These are phyloP conservation scores for Carex scoparia DNA, from an alignment of 176 grass and related monocot genomes.

Conservation along the genomic window DNA sequence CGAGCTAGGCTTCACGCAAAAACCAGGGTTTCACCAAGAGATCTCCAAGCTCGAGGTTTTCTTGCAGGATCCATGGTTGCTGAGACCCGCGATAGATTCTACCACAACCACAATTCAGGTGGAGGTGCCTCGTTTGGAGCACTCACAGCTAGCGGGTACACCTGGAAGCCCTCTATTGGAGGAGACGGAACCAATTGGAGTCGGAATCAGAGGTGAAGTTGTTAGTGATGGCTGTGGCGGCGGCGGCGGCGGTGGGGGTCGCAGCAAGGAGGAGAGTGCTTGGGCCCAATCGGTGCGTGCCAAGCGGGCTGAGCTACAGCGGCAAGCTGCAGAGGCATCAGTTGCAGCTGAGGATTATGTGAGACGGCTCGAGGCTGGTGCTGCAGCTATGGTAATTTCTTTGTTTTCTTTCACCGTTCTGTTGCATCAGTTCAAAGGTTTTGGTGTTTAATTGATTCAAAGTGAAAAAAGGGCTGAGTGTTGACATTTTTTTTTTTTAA, in stretches of 20 bases:
- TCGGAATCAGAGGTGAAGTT: not conserved
- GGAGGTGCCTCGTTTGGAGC: constrained; percentile 4
- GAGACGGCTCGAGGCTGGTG: constrained; percentile 34
- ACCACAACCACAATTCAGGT: constrained; percentile 23
- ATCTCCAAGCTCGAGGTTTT: constrained; percentile 37
- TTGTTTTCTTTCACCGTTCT: not conserved
- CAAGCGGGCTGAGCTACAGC: constrained; percentile 30
- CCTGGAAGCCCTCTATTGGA: constrained; percentile 8
- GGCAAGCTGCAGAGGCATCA: constrained; percentile 37
- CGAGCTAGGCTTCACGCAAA: constrained; percentile 35
- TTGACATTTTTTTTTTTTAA: not conserved
- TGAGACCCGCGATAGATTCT: not conserved
- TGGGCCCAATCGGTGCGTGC: constrained; percentile 25
- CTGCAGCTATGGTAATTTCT: constrained; percentile 1
- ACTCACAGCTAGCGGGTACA: not conserved
- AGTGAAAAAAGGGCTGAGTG: not conserved
- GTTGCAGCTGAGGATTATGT: constrained; percentile 45
- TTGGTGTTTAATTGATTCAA: not conserved
- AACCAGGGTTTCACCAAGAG: constrained; percentile 26
- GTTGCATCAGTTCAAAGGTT: not conserved
- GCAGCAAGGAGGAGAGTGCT: constrained; percentile 11
- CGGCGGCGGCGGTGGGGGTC: not conserved
- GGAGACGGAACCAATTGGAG: not conserved
- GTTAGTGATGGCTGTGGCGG: not conserved
- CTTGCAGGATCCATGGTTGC: constrained; percentile 38